Evolutionary conservation across 192 early-diverging fungal genomes (phyloP).

Genomic region (Chytriomyces hyalinus): DNA sequence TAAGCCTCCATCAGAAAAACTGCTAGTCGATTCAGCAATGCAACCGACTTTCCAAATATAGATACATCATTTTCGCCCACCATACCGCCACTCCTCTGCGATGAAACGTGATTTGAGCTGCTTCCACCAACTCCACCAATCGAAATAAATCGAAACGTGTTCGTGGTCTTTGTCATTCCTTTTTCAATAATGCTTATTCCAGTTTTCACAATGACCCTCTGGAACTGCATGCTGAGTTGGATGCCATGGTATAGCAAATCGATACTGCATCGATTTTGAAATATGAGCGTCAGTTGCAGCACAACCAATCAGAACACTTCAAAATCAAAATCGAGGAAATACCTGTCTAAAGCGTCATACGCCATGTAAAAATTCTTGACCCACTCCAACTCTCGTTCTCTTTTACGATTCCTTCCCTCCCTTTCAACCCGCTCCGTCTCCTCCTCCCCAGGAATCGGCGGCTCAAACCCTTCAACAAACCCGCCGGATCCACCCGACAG

Average conservation of each 20-base stretch:
- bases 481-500: not conserved
- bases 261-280: constrained; percentile 37
- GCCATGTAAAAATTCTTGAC: constrained; percentile 84
- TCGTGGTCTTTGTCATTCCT: constrained; percentile 73
- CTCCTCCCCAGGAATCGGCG: constrained; percentile 32
- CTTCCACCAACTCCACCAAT: constrained; percentile 59
- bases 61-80: constrained; percentile 45
- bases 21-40: constrained; percentile 73
- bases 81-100: constrained; percentile 27
- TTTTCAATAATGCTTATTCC: constrained; percentile 82
- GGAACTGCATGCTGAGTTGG: constrained; percentile 74
- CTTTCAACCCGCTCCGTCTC: constrained; percentile 24
- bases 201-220: constrained; percentile 76
- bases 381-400: constrained; percentile 56
- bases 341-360: constrained; percentile 81
- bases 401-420: constrained; percentile 18
- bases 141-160: constrained; percentile 75
- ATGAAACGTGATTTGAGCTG: constrained; percentile 9
- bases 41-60: constrained; percentile 49
- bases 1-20: constrained; percentile 82
- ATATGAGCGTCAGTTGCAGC: not conserved
- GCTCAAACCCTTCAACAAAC: constrained; percentile 31
- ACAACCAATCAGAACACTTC: constrained; percentile 19
- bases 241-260: constrained; percentile 71
- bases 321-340: constrained; percentile 13